Evolutionary conservation across 164 flowering plant species (phyloP).

Genomic region (Saururus chinensis): DNA sequence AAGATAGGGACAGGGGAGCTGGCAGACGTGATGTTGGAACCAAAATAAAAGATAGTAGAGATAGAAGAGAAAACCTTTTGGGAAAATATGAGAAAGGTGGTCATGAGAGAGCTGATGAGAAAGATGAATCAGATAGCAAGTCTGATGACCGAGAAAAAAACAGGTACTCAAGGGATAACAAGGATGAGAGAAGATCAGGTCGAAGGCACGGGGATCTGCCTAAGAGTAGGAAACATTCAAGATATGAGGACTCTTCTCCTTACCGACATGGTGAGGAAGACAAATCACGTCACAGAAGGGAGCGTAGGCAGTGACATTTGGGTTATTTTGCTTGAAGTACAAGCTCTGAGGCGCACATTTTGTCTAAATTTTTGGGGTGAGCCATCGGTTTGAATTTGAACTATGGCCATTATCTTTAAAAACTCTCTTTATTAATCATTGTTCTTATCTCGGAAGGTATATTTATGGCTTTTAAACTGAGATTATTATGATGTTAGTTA

Average conservation of each 20-base stretch:
- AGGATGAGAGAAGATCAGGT: constrained; percentile 8
- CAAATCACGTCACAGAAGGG: neutral
- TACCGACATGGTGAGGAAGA: neutral
- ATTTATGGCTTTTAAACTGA: no score
- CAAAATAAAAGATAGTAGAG: neutral
- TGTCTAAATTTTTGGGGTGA: no score
- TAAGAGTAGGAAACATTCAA: neutral
- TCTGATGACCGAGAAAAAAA: neutral
- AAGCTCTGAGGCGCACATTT: neutral
- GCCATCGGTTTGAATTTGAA: no score
- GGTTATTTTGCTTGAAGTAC: neutral
- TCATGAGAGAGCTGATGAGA: neutral
- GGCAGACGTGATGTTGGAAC: neutral
- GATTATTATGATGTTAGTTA: no score
- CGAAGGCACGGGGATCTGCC: constrained; percentile 1
- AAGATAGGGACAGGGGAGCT: constrained; percentile 9
- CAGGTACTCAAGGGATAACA: neutral
- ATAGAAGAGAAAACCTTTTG: neutral
- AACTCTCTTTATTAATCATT: no score
- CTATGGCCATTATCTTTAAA: no score
- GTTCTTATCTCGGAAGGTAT: no score
- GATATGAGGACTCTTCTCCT: neutral
- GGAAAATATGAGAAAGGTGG: neutral
- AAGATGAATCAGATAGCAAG: neutral
- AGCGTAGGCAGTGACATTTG: neutral